Conservation (phyloP, 2,329 filamentous ascomycete species). For the Cercospora brassicicola region DNA sequence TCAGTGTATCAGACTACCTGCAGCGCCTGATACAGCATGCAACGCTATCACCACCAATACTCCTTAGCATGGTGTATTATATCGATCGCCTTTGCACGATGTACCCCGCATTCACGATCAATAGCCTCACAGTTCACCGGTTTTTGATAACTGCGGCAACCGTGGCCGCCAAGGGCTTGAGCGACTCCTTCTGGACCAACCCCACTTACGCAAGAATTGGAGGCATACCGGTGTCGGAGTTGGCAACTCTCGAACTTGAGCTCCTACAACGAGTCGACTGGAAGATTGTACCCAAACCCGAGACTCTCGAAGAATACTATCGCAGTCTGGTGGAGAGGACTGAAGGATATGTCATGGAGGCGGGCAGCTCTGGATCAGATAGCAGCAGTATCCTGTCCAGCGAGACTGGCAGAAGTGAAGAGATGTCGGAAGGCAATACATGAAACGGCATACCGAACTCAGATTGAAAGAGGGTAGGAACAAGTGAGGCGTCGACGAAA, state of each 20-base stretch:
- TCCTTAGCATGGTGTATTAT: constrained; percentile 99
- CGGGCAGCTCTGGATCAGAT: constrained; percentile 20
- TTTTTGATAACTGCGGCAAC: constrained; percentile 96
- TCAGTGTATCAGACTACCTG: constrained; percentile 91
- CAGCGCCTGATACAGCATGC: constrained; percentile 91
- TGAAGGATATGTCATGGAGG: constrained; percentile 58
- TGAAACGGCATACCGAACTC: constrained; percentile 4
- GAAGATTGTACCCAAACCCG: constrained; percentile 94
- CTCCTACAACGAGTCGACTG: constrained; percentile 91
- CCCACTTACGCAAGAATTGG: constrained; percentile 92
- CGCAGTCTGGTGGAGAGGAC: constrained; percentile 73
- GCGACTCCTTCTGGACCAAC: constrained; percentile 98
- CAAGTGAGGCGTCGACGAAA: neutral
- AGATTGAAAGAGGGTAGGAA: neutral
- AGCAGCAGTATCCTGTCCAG: constrained; percentile 23
- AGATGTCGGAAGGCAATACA: constrained; percentile 16
- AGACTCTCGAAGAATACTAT: constrained; percentile 92
- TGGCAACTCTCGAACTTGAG: constrained; percentile 89
- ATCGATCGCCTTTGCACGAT: constrained; percentile 91
- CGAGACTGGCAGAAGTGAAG: constrained; percentile 11
- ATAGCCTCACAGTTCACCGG: constrained; percentile 91
- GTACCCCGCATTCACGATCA: constrained; percentile 94
- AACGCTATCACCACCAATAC: constrained; percentile 84
- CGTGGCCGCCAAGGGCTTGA: constrained; percentile 92
- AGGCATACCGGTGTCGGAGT: constrained; percentile 83